Evolutionary conservation across 805 yeast species (phyloP).

Genomic region (Yueomyces sp.): DNA sequence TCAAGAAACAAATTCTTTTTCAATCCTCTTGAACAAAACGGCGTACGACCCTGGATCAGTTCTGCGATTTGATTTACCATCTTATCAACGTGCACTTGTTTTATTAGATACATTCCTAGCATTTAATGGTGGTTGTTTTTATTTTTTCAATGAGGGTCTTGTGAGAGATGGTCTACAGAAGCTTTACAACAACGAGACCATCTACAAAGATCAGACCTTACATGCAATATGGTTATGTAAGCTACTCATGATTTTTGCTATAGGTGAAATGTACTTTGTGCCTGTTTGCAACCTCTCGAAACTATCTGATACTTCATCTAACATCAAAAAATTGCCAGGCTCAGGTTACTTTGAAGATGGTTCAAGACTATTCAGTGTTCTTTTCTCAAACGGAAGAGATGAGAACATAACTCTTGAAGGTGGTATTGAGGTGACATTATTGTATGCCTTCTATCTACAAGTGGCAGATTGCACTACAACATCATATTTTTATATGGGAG

Average conservation of each 20-base stretch:
- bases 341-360: slow-evolving; percentile 69
- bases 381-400: slow-evolving; percentile 68
- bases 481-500: slow-evolving; percentile 67
- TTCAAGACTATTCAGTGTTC: slow-evolving; percentile 62
- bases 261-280: slow-evolving; percentile 75
- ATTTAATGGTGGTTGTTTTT: slow-evolving; percentile 75
- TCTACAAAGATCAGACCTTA: slow-evolving; percentile 29
- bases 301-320: not conserved
- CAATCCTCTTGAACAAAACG: too few relatives aligned
- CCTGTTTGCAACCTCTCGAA: slow-evolving; percentile 18
- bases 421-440: slow-evolving; percentile 59
- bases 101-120: slow-evolving; percentile 65
- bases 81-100: slow-evolving; percentile 62
- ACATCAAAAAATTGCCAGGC: slow-evolving; percentile 40
- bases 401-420: slow-evolving; percentile 63
- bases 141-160: slow-evolving; percentile 71
- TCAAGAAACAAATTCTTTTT: not conserved
- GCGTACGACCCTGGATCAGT: slow-evolving; percentile 2
- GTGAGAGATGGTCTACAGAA: slow-evolving; percentile 54
- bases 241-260: slow-evolving; percentile 56
- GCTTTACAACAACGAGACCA: slow-evolving; percentile 32
- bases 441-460: slow-evolving; percentile 68
- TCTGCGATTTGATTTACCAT: slow-evolving; percentile 32
- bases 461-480: slow-evolving; percentile 79
- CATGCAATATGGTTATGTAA: slow-evolving; percentile 78